These are phyloP conservation scores for Liriodendron chinense DNA, from an alignment of 164 flowering plant species.

Conservation along the genomic window DNA sequence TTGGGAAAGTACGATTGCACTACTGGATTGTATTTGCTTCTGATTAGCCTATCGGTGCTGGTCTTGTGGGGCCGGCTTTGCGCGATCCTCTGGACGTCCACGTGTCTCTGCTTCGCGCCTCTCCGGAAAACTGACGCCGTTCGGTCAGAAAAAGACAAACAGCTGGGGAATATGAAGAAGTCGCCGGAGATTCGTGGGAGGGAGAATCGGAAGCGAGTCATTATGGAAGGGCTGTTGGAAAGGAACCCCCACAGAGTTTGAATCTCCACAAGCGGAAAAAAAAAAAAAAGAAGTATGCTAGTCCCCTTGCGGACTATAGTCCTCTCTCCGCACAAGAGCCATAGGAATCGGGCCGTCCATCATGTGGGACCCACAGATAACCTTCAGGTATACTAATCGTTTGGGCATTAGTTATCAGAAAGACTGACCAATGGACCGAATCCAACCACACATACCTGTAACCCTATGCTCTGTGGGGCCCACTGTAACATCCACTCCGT, in stretches of 20 bases:
- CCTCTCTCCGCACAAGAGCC: not conserved
- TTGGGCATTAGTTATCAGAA: too few relatives aligned
- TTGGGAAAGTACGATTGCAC: not conserved
- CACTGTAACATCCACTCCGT: too few relatives aligned
- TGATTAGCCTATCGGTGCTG: slow-evolving; percentile 6
- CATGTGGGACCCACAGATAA: too few relatives aligned
- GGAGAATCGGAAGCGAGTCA: slow-evolving; percentile 2
- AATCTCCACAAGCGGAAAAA: not conserved
- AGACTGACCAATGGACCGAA: too few relatives aligned
- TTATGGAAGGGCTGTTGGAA: slow-evolving; percentile 7
- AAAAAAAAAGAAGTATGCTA: not conserved
- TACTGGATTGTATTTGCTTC: not conserved
- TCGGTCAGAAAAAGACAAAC: not conserved
- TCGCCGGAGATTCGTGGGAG: not conserved
- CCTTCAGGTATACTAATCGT: too few relatives aligned
- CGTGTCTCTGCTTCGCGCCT: slow-evolving; percentile 5
- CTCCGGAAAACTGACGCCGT: not conserved
- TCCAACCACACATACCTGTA: too few relatives aligned
- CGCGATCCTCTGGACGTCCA: slow-evolving; percentile 14
- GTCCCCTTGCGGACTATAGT: not conserved
- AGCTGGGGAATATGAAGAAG: not conserved
- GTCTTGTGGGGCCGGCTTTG: slow-evolving; percentile 12
- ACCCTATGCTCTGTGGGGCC: too few relatives aligned
- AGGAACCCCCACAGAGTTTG: not conserved
- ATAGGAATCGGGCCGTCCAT: not conserved